phyloP scores from a whole-genome alignment of 2,329 filamentous ascomycete genomes.

The Monosporascus sp. region DNA sequence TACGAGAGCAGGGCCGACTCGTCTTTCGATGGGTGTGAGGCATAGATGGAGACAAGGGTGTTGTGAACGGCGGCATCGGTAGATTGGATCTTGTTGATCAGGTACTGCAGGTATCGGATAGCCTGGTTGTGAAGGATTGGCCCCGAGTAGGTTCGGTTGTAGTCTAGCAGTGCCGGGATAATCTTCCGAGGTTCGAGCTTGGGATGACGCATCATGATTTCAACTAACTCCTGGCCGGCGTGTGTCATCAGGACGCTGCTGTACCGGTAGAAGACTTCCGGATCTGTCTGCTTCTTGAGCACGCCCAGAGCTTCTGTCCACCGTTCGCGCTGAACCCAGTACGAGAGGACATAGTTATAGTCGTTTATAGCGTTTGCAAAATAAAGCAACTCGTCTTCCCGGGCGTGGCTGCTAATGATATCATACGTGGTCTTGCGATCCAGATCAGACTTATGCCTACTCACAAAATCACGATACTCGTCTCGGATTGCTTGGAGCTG shows the following conservation, averaged over 20 bases:
- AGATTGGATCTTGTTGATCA: conserved; percentile 80
- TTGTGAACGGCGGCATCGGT: conserved; percentile 89
- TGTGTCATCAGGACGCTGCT: conserved; percentile 95
- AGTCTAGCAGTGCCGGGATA: conserved; percentile 89
- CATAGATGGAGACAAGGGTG: conserved; percentile 92
- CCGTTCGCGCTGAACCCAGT: conserved; percentile 93
- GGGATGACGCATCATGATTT: conserved; percentile 87
- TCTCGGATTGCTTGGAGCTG: conserved; percentile 65
- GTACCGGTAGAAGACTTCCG: conserved; percentile 93
- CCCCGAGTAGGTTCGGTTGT: conserved; percentile 73
- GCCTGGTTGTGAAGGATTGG: conserved; percentile 79
- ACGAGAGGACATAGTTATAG: conserved; percentile 89
- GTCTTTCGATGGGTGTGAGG: conserved; percentile 75
- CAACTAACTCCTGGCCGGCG: conserved; percentile 78
- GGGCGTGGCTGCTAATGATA: conserved; percentile 89
- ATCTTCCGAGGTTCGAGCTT: conserved; percentile 81
- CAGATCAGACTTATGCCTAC: conserved; percentile 77
- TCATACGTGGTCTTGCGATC: conserved; percentile 93
- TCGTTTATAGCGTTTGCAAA: conserved; percentile 87
- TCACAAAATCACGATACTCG: conserved; percentile 86
- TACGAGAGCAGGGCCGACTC: conserved; percentile 84
- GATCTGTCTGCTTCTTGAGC: conserved; percentile 86
- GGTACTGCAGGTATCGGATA: conserved; percentile 86
- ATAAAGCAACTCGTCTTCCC: conserved; percentile 86
- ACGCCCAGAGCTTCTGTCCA: conserved; percentile 85